Percentiles rank a stretch among this genome's conserved stretches.
Evolutionary conservation across 2,329 filamentous ascomycete genomes (phyloP).

Genomic region (Botryotinia convoluta): DNA sequence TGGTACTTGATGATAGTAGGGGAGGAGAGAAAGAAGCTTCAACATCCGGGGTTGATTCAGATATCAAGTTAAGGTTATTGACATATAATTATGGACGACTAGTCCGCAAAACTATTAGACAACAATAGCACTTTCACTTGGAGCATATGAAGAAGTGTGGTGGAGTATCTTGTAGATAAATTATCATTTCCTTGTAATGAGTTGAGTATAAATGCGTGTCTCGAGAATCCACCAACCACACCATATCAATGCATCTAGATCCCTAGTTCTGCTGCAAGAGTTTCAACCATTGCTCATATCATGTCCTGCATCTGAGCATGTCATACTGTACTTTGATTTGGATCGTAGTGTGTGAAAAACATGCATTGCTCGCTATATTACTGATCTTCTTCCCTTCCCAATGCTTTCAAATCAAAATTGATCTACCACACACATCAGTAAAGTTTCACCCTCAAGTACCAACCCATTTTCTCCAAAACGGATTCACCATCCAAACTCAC

Average conservation of each 20-base stretch:
- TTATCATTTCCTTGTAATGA: not conserved
- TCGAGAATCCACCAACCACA: not conserved
- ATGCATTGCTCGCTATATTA: not conserved
- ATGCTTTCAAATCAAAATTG: conserved; percentile 31
- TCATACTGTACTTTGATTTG: not conserved
- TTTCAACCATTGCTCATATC: not conserved
- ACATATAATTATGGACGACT: not conserved
- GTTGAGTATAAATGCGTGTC: not conserved
- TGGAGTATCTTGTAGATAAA: not conserved
- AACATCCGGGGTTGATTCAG: not conserved
- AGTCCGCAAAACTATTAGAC: not conserved
- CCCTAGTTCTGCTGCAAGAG: not conserved
- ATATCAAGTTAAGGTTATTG: not conserved
- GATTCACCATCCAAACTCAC: conserved; percentile 44
- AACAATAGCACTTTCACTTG: not conserved
- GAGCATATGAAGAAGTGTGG: not conserved
- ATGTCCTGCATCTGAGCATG: not conserved
- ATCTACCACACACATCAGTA: conserved; percentile 26
- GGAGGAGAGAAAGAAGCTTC: not conserved
- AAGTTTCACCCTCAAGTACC: not conserved
- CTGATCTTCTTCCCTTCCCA: not conserved
- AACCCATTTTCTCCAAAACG: not conserved
- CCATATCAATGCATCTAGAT: not conserved
- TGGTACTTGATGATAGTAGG: not conserved
- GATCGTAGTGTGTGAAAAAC: not conserved